Percentiles rank a stretch among this genome's conserved stretches.
Conservation (phyloP, 2,329 filamentous ascomycete genomes). For the Madurella mycetomatis region DNA sequence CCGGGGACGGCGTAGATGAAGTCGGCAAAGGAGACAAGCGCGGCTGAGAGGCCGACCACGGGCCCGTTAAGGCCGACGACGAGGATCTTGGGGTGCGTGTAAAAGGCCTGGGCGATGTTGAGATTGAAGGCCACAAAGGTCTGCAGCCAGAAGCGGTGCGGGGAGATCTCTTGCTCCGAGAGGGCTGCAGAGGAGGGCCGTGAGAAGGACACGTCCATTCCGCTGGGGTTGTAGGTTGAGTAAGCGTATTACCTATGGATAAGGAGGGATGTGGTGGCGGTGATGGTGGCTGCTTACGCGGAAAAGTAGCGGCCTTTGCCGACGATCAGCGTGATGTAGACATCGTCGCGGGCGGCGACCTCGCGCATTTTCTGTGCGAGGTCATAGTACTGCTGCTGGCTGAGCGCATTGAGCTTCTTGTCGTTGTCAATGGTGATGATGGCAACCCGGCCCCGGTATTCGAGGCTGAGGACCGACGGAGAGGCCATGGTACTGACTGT, state of each 20-base stretch:
- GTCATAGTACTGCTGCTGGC: constrained; percentile 68
- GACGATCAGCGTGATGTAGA: constrained; percentile 79
- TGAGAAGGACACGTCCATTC: constrained; percentile 67
- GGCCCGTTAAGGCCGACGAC: constrained; percentile 89
- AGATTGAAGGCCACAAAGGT: constrained; percentile 81
- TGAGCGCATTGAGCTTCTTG: constrained; percentile 83
- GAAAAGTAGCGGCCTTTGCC: constrained; percentile 84
- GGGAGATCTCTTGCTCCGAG: neutral
- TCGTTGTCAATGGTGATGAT: constrained; percentile 82
- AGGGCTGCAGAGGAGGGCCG: constrained; percentile 27
- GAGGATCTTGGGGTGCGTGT: constrained; percentile 90
- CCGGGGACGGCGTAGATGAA: constrained; percentile 85
- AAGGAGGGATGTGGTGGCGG: neutral
- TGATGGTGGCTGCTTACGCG: constrained; percentile 54
- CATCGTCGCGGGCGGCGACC: constrained; percentile 71
- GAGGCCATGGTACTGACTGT: neutral
- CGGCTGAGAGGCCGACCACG: constrained; percentile 81
- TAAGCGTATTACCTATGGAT: neutral
- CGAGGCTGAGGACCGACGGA: constrained; percentile 47
- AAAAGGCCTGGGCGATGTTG: constrained; percentile 84
- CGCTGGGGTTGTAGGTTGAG: constrained; percentile 44
- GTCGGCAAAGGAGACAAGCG: constrained; percentile 76
- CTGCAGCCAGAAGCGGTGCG: constrained; percentile 56
- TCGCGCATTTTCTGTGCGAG: constrained; percentile 70
- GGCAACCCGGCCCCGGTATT: constrained; percentile 66